These are phyloP conservation scores for Jatropha podagrica DNA, from an alignment of 441 rosid genomes.

Conservation along the genomic window DNA sequence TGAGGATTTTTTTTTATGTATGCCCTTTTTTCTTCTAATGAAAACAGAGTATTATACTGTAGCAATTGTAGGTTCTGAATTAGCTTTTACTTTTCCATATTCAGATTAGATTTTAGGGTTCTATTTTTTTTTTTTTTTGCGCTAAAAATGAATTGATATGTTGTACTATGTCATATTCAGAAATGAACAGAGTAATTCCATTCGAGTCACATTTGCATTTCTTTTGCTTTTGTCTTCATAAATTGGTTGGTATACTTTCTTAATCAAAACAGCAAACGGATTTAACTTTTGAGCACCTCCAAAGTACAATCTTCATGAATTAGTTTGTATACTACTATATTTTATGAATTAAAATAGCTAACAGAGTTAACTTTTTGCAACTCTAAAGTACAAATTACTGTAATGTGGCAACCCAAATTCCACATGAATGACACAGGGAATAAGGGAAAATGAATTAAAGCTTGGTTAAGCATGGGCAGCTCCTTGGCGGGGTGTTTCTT, in stretches of 20 bases:
- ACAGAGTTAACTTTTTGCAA: too few relatives aligned
- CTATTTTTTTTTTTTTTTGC: neutral
- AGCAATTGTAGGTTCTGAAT: neutral
- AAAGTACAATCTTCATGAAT: too few relatives aligned
- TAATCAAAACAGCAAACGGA: too few relatives aligned
- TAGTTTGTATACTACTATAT: too few relatives aligned
- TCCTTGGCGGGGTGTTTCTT: constrained; percentile 9
- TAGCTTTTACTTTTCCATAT: neutral
- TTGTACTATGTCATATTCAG: neutral
- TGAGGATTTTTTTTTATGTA: neutral
- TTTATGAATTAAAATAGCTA: too few relatives aligned
- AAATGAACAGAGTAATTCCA: neutral
- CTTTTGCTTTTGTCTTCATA: too few relatives aligned
- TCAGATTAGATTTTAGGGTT: neutral
- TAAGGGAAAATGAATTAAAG: neutral
- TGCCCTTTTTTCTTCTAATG: neutral
- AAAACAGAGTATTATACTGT: neutral
- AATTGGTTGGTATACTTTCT: too few relatives aligned
- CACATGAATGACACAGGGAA: neutral
- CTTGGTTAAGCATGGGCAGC: constrained; percentile 25
- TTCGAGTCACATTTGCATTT: neutral
- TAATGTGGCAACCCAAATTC: neutral
- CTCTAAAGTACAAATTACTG: too few relatives aligned
- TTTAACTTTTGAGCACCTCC: too few relatives aligned
- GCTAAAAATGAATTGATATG: neutral